phyloP scores from a whole-genome alignment of 176 grass and related monocot species.

The Otatea glauca region DNA sequence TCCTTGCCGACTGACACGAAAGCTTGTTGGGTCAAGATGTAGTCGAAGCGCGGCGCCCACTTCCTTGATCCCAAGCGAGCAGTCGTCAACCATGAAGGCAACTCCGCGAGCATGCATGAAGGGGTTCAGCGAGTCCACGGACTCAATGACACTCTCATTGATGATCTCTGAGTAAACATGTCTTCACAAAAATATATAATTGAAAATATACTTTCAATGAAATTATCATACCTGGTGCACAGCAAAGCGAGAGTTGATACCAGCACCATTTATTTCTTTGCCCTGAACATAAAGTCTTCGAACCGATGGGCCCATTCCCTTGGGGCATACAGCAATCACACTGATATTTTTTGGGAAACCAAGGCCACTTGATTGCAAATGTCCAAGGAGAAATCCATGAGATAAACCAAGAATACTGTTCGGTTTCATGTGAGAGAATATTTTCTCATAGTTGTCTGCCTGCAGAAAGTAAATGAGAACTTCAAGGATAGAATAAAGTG shows the following conservation, averaged over 20 bases:
- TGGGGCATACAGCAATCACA: constrained; percentile 81
- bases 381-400: constrained; percentile 80
- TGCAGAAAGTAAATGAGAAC: constrained; percentile 12
- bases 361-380: constrained; percentile 65
- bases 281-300: constrained; percentile 82
- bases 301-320: constrained; percentile 84
- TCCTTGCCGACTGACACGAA: constrained; percentile 65
- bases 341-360: constrained; percentile 85
- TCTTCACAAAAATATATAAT: neutral
- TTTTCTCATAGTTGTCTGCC: constrained; percentile 89
- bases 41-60: constrained; percentile 75
- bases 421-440: constrained; percentile 88
- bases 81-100: constrained; percentile 83
- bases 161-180: constrained; percentile 70
- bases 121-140: constrained; percentile 79
- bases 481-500: neutral
- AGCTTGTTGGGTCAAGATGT: constrained; percentile 84
- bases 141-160: constrained; percentile 83
- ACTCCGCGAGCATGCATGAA: constrained; percentile 85
- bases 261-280: constrained; percentile 86
- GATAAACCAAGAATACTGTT: constrained; percentile 84
- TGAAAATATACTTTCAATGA: neutral
- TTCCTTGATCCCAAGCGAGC: constrained; percentile 75
- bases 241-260: constrained; percentile 83
- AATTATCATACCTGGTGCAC: constrained; percentile 70